phyloP scores from a whole-genome alignment of 192 early-diverging fungal species.

The Umbelopsis sp. region DNA sequence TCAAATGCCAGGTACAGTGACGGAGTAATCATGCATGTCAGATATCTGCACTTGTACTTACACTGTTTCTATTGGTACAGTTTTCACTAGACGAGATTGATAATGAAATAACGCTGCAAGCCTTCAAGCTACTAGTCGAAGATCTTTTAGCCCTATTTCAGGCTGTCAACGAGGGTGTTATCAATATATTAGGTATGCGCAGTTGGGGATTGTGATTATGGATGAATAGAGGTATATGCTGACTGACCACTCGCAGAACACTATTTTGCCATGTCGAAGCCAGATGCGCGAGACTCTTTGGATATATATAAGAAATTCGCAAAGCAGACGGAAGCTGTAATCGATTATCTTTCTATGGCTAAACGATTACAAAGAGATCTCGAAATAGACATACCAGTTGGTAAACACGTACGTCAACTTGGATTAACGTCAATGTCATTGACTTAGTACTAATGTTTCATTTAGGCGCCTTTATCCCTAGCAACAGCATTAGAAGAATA shows the following conservation, averaged over 20 bases:
- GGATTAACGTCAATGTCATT: background rate
- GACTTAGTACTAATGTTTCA: background rate
- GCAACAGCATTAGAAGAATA: constrained; percentile 40
- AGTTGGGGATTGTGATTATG: background rate
- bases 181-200: constrained; percentile 67
- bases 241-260: constrained; percentile 43
- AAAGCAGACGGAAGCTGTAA: constrained; percentile 65
- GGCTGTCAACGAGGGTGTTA: constrained; percentile 77
- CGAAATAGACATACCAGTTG: constrained; percentile 66
- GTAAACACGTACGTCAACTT: constrained; percentile 67
- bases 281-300: constrained; percentile 64
- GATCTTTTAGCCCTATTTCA: constrained; percentile 77
- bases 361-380: constrained; percentile 58
- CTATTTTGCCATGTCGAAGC: constrained; percentile 74
- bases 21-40: background rate
- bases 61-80: constrained; percentile 36
- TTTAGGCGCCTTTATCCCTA: constrained; percentile 35
- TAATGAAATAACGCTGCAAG: constrained; percentile 73
- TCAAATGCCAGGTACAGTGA: constrained; percentile 68
- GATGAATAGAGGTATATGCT: too few relatives aligned
- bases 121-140: constrained; percentile 70
- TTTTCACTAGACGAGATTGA: constrained; percentile 74
- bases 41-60: background rate
- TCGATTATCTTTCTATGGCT: constrained; percentile 73
- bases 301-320: constrained; percentile 81